Base-by-base conservation (phyloP, 2,329 filamentous ascomycete genomes). In the Xylariaceae sp. region DNA sequence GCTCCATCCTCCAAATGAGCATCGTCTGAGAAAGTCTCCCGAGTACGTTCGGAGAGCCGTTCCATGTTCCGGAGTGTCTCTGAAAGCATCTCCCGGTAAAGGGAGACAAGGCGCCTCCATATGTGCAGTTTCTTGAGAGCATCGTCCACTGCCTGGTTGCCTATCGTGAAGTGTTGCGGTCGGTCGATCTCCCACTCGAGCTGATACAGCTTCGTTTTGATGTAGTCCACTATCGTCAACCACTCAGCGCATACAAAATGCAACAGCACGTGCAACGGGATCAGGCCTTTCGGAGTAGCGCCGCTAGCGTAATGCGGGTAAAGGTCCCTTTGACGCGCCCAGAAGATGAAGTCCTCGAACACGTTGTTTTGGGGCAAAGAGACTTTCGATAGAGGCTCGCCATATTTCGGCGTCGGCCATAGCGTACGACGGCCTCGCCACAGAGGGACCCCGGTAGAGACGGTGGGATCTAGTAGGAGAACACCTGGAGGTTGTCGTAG, bases 11-110 rank as follows among this genome's bases (percentile, higher is more conserved):
- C 21, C 6, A 24, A 7, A 11, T 24, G 29, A 15, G 9, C 29
- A 15, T 15, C 17, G 9, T 15, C 29, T 34, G 19, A 12, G 13
- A 21, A 13, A 9, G 32, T 24, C 27, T 30, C 6, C 30, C 26
- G 21, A n/a, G 41, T 37, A 11, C 35, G 38, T 17, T 19, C 37
- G 3, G 40, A 43, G 16, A 50, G 48, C 5, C 36, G 44, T 9
- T 42, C 41, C 12, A 47, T 13, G 7, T 50, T 41, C 3, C 30
- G 37, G 9, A 41, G 38, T 9, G 41, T 55, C 35, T 56, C 53
- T 3, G 40, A 40, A 8, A 57, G 42, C 54, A 55, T 56, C 39
- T 56, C 53, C 5, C 53, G 48, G 38, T 52, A 57, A 3, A 56
- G 46, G 2, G 53, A 53, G 2, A 57, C 46, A 9, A 52, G 44